A percentile compares a stretch with the other conserved stretches of the same genome.
phyloP scores from a whole-genome alignment of 352 stramenopile species.

The Phytophthora uliginosa region DNA sequence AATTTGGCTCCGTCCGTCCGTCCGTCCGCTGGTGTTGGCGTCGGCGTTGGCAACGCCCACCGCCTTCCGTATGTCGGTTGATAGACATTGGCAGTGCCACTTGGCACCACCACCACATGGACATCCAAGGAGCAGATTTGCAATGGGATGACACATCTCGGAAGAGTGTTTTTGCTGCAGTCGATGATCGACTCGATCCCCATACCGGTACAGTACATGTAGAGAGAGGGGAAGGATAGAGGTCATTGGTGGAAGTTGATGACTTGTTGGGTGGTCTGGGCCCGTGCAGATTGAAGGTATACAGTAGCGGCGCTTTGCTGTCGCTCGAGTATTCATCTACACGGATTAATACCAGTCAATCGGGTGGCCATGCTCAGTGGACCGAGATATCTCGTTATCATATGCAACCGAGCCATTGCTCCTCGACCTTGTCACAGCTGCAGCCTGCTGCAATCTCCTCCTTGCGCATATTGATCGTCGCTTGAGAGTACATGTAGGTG shows the following conservation, averaged over 20 bases:
- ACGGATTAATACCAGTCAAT: too few relatives aligned
- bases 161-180: too few relatives aligned
- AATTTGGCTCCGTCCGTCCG: background rate
- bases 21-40: background rate
- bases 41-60: constrained; percentile 15
- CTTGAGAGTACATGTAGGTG: constrained; percentile 11
- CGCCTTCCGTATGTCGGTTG: constrained; percentile 26
- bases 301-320: too few relatives aligned
- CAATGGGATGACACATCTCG: background rate
- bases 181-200: too few relatives aligned
- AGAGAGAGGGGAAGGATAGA: too few relatives aligned
- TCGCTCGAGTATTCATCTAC: too few relatives aligned
- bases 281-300: too few relatives aligned
- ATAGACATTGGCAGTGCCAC: constrained; percentile 6
- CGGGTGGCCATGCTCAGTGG: too few relatives aligned
- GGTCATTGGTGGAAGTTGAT: too few relatives aligned
- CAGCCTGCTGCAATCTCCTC: constrained; percentile 31
- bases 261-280: too few relatives aligned
- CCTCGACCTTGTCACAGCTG: constrained; percentile 32
- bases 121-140: constrained; percentile 20
- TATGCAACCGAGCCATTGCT: constrained; percentile 38
- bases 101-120: constrained; percentile 28
- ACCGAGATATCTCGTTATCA: background rate
- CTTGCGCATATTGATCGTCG: constrained; percentile 33
- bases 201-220: too few relatives aligned